phyloP scores from a whole-genome alignment of 768 basidiomycete species.

The Hericium coralloides region DNA sequence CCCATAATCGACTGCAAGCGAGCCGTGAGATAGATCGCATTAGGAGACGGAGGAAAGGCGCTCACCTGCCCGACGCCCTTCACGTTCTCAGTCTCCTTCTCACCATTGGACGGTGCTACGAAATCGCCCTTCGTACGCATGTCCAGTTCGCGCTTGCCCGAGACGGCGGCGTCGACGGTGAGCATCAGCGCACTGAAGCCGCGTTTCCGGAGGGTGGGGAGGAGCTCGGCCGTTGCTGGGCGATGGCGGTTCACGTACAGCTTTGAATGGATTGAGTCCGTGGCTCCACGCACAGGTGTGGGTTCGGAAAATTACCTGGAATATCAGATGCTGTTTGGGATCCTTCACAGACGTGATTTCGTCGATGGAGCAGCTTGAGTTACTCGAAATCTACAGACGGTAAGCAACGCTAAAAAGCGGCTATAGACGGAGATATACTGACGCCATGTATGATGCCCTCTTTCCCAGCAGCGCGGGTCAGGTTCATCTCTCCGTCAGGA shows the following conservation, averaged over 20 bases:
- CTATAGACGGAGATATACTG: conserved; percentile 12
- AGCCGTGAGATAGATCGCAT: not conserved
- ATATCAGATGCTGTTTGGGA: conserved; percentile 21
- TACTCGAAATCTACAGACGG: conserved; percentile 20
- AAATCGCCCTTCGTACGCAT: conserved; percentile 23
- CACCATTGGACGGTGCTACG: conserved; percentile 15
- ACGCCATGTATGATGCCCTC: conserved; percentile 40
- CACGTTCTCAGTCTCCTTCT: conserved; percentile 4
- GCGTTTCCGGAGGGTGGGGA: conserved; percentile 27
- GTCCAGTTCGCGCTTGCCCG: conserved; percentile 33
- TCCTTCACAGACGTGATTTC: conserved; percentile 21
- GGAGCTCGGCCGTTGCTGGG: conserved; percentile 26
- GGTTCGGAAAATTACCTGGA: conserved; percentile 16
- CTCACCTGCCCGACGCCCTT: conserved; percentile 21
- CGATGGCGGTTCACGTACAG: conserved; percentile 41
- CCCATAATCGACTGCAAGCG: conserved; percentile 18
- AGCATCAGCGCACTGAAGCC: conserved; percentile 40
- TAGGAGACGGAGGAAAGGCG: not conserved
- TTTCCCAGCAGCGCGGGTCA: conserved; percentile 33
- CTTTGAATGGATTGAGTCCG: conserved; percentile 12
- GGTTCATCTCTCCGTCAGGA: conserved; percentile 39
- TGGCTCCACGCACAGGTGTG: not conserved
- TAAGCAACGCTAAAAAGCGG: not conserved
- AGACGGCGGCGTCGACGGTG: conserved; percentile 38
- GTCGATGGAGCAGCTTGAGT: conserved; percentile 25